A percentile compares a stretch with the other conserved stretches of the same genome.
These are phyloP conservation scores for Sisymbrium irio DNA, from an alignment of 345 rosid species.

Conservation along the genomic window DNA sequence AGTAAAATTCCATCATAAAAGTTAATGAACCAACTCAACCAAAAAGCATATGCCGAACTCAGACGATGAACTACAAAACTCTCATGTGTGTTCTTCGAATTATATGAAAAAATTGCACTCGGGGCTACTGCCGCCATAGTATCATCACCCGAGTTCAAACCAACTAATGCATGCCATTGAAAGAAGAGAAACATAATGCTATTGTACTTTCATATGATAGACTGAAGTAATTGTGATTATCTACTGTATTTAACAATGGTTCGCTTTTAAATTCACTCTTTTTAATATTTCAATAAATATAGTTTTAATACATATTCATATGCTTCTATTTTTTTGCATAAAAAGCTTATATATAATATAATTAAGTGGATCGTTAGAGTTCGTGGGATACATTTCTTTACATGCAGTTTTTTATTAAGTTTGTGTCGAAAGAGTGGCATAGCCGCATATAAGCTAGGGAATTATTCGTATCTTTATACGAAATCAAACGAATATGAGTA, in stretches of 20 bases:
- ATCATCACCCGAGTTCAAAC: background rate
- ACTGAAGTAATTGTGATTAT: background rate
- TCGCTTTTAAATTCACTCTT: background rate
- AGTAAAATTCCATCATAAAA: background rate
- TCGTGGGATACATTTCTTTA: conserved; percentile 24
- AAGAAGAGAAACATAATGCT: background rate
- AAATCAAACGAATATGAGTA: conserved; percentile 16
- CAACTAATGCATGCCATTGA: background rate
- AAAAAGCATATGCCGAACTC: background rate
- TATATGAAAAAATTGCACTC: background rate
- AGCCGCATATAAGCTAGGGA: conserved; percentile 1
- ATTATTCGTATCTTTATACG: conserved; percentile 14
- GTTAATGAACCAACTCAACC: background rate
- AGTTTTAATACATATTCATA: background rate
- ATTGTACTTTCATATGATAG: background rate
- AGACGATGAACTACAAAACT: background rate
- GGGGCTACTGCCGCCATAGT: background rate
- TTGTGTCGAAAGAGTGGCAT: background rate
- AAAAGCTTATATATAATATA: too few relatives aligned
- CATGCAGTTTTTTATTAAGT: background rate
- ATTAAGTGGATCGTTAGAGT: background rate
- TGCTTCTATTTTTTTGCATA: too few relatives aligned
- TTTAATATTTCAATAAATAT: too few relatives aligned
- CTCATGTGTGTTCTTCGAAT: background rate
- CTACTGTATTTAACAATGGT: background rate